phyloP scores from a whole-genome alignment of 75 land plant species.

The Cryptomeria japonica region DNA sequence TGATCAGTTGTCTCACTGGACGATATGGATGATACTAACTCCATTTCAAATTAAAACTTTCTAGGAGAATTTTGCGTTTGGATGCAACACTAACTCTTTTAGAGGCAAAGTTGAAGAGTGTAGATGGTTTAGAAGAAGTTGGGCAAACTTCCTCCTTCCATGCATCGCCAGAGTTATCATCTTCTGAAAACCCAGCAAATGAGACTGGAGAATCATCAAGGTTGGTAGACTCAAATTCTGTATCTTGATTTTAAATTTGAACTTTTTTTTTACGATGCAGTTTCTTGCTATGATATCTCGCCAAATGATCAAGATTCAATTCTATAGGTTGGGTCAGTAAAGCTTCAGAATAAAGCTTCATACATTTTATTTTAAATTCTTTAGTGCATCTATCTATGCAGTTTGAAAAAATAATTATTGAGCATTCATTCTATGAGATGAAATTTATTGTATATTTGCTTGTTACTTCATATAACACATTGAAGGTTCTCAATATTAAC shows the following conservation, averaged over 20 bases:
- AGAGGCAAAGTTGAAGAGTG: constrained; percentile 35
- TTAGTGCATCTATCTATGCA: not conserved
- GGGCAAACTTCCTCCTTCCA: constrained; percentile 7
- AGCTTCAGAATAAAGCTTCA: not conserved
- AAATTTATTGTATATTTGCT: not conserved
- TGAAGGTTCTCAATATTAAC: not conserved
- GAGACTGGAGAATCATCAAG: not conserved
- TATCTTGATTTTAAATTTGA: not conserved
- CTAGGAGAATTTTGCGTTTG: constrained; percentile 30
- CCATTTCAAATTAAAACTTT: not conserved
- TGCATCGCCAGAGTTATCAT: not conserved
- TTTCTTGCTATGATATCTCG: not conserved
- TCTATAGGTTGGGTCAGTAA: not conserved
- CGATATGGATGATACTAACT: not conserved
- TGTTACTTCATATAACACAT: not conserved
- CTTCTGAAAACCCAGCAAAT: constrained; percentile 7
- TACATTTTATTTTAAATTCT: not conserved
- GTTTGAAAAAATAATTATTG: not conserved
- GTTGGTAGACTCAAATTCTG: not conserved
- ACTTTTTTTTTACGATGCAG: not conserved
- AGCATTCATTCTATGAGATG: not conserved
- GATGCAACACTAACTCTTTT: constrained; percentile 25
- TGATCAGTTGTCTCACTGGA: not conserved
- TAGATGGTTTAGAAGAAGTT: constrained; percentile 20
- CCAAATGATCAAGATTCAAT: not conserved